Conservation (phyloP, 1,284 basidiomycete species). For the Neotropicomus parvogracilis region DNA sequence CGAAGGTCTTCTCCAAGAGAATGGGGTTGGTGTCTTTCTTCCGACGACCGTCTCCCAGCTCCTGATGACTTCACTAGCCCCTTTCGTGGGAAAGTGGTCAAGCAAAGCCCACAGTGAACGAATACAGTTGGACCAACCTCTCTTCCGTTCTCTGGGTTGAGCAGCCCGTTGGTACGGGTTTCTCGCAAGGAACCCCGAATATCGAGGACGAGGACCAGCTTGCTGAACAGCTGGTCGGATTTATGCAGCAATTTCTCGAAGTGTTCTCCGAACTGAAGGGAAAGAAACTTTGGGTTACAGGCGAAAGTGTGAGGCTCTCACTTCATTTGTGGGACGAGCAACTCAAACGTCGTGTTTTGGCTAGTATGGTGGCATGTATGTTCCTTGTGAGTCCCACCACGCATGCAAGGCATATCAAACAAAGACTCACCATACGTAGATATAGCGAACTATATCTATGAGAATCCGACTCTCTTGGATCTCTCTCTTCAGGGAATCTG, state of each 20-base stretch:
- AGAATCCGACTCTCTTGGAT: conserved; percentile 49
- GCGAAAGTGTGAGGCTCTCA: conserved; percentile 60
- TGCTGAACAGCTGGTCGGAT: conserved; percentile 45
- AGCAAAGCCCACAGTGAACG: conserved; percentile 62
- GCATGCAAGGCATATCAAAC: neutral
- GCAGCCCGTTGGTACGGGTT: conserved; percentile 83
- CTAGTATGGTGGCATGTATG: conserved; percentile 60
- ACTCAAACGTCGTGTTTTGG: conserved; percentile 1
- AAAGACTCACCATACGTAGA: conserved; percentile 40
- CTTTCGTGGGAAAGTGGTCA: conserved; percentile 66
- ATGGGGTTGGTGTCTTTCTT: conserved; percentile 55
- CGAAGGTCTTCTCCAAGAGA: conserved; percentile 77
- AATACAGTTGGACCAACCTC: conserved; percentile 79
- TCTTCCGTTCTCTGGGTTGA: conserved; percentile 80
- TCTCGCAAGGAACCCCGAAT: conserved; percentile 68
- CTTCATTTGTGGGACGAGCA: neutral
- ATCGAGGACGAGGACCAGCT: conserved; percentile 69
- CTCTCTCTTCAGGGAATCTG: conserved; percentile 66
- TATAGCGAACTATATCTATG: conserved; percentile 70
- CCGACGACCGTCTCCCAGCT: neutral
- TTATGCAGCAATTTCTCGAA: conserved; percentile 70
- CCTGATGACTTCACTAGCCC: conserved; percentile 40
- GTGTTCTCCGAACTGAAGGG: conserved; percentile 68
- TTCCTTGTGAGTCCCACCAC: conserved; percentile 41
- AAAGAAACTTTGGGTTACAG: conserved; percentile 64